Conservation (phyloP, 2,329 filamentous ascomycete genomes). For the Tetracladium maxilliforme region DNA sequence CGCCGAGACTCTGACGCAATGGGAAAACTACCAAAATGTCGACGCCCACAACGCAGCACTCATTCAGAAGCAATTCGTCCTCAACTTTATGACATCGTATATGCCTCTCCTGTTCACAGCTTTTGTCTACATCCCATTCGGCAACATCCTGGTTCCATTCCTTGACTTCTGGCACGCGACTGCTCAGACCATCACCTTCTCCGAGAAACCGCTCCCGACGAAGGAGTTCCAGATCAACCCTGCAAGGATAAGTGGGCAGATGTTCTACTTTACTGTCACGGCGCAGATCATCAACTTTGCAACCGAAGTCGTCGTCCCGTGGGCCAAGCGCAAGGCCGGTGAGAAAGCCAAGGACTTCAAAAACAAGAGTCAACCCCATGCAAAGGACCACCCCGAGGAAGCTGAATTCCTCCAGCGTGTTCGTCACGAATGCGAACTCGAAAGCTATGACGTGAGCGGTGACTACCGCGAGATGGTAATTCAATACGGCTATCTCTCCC, state of each 20-base stretch:
- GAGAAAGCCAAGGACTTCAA: slow-evolving; percentile 67
- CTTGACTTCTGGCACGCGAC: slow-evolving; percentile 68
- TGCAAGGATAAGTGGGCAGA: slow-evolving; percentile 69
- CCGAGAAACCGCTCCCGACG: slow-evolving; percentile 53
- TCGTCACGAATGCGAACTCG: slow-evolving; percentile 68
- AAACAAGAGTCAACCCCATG: slow-evolving; percentile 46
- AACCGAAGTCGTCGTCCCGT: slow-evolving; percentile 75
- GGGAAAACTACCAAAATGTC: slow-evolving; percentile 85
- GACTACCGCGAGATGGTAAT: slow-evolving; percentile 93
- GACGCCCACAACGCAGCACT: slow-evolving; percentile 73
- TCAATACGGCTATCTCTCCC: slow-evolving; percentile 70
- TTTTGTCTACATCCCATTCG: slow-evolving; percentile 91
- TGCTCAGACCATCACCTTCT: slow-evolving; percentile 60
- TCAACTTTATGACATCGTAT: slow-evolving; percentile 95
- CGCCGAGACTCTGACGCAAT: slow-evolving; percentile 62
- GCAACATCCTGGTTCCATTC: slow-evolving; percentile 67
- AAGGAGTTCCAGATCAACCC: slow-evolving; percentile 70
- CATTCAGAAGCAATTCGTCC: slow-evolving; percentile 84
- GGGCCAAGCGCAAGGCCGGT: slow-evolving; percentile 64
- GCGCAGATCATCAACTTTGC: slow-evolving; percentile 81
- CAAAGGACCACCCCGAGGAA: slow-evolving; percentile 63
- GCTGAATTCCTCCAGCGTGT: slow-evolving; percentile 67
- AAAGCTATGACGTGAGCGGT: slow-evolving; percentile 73
- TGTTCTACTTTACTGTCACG: slow-evolving; percentile 92
- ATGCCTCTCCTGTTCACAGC: slow-evolving; percentile 83